Percentiles rank a stretch among this genome's conserved stretches.
phyloP scores from a whole-genome alignment of 306 rosid species.

The Pueraria montana region DNA sequence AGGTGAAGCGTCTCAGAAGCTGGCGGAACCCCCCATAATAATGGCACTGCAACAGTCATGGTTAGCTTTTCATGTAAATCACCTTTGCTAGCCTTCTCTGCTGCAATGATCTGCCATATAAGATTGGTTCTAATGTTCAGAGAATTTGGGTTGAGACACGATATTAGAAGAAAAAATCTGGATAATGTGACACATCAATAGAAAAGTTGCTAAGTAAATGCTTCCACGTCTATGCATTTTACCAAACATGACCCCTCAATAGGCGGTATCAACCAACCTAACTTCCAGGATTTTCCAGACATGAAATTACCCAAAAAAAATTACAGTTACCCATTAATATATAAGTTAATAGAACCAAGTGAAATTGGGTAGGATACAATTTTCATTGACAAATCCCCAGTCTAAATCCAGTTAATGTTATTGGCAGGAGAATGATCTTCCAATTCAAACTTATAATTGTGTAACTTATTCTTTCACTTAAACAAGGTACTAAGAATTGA shows the following conservation, averaged over 20 bases:
- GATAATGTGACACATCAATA: conserved; percentile 2
- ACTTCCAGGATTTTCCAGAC: not conserved
- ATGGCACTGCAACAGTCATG: conserved; percentile 98
- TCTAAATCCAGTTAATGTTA: not conserved
- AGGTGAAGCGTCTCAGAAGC: conserved; percentile 95
- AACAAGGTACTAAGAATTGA: conserved; percentile 4
- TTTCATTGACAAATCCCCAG: not conserved
- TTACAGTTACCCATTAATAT: not conserved
- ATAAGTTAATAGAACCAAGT: conserved; percentile 5
- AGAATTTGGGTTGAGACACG: conserved; percentile 2
- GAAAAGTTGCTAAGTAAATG: conserved; percentile 23
- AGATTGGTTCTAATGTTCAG: conserved; percentile 20
- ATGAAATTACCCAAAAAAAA: conserved; percentile 1
- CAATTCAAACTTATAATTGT: conserved; percentile 16
- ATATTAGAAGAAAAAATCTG: conserved; percentile 20
- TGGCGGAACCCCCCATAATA: conserved; percentile 99
- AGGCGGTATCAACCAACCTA: not conserved
- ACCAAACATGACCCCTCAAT: not conserved
- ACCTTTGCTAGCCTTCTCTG: conserved; percentile 89
- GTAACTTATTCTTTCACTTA: not conserved
- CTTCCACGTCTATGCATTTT: not conserved
- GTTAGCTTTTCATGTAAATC: conserved; percentile 94
- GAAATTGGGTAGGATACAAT: conserved; percentile 11
- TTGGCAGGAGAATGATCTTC: conserved; percentile 1
- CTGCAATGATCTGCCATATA: conserved; percentile 76